Conservation (phyloP, 176 grass and related monocot genomes). For the Zoysia pacifica region DNA sequence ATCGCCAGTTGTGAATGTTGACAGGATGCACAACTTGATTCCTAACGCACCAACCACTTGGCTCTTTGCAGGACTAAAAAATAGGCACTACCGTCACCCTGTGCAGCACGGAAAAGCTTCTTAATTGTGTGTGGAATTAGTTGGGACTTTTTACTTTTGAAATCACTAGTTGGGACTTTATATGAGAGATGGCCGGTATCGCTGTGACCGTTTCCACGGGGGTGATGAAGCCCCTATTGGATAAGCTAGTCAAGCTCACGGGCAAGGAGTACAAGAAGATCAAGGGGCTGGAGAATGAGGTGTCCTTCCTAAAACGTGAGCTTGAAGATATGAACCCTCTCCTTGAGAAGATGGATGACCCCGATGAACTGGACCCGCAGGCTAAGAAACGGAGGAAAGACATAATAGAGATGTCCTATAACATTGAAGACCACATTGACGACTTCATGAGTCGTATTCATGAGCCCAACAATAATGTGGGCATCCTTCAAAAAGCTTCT, state of each 20-base stretch:
- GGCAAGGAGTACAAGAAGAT: background rate
- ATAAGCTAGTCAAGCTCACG: background rate
- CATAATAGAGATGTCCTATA: background rate
- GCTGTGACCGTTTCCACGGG: background rate
- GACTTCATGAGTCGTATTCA: background rate
- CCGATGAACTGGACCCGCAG: background rate
- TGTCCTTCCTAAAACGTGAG: background rate
- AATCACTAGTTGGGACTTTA: too few relatives aligned
- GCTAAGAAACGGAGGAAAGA: background rate
- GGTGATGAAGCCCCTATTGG: background rate
- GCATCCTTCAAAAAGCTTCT: background rate
- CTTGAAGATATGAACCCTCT: background rate
- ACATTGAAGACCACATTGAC: slow-evolving; percentile 8
- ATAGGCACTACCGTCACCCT: too few relatives aligned
- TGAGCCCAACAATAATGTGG: background rate
- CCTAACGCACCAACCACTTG: too few relatives aligned
- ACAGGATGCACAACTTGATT: too few relatives aligned
- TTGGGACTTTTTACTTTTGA: too few relatives aligned
- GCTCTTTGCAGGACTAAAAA: too few relatives aligned
- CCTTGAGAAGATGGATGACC: background rate
- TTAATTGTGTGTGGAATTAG: too few relatives aligned
- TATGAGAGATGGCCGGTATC: background rate
- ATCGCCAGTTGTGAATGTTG: too few relatives aligned
- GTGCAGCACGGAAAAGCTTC: too few relatives aligned
- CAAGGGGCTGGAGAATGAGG: background rate